phyloP scores from a whole-genome alignment of 306 rosid species.

The Gynostemma pentaphyllum region DNA sequence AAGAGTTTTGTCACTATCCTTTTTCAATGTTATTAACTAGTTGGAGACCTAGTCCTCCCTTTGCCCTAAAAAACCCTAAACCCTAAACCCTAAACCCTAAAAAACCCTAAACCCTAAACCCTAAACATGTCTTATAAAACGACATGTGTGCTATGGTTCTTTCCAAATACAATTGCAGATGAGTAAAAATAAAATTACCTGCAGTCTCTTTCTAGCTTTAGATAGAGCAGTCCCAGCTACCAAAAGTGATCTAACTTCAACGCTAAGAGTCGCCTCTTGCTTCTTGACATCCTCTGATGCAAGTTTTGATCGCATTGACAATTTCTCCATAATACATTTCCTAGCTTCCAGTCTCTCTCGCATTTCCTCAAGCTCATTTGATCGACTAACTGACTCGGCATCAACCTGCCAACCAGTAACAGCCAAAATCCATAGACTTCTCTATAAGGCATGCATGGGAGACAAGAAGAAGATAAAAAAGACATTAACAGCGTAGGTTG shows the following conservation, averaged over 20 bases:
- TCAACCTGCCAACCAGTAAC: conserved; percentile 57
- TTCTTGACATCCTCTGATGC: conserved; percentile 49
- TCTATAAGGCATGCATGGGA: neutral
- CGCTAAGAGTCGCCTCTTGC: conserved; percentile 66
- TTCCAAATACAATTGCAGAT: neutral
- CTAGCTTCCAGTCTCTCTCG: conserved; percentile 64
- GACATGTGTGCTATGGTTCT: neutral
- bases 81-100: too few relatives aligned
- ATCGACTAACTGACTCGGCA: conserved; percentile 53
- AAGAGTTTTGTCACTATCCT: neutral
- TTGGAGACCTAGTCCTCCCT: neutral
- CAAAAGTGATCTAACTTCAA: conserved; percentile 66
- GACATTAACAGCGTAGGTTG: too few relatives aligned
- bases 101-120: too few relatives aligned
- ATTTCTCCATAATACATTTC: conserved; percentile 37
- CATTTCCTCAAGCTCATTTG: conserved; percentile 72
- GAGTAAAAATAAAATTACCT: conserved; percentile 29
- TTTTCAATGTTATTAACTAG: neutral
- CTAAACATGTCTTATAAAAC: too few relatives aligned
- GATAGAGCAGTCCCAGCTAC: conserved; percentile 76
- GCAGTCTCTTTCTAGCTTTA: conserved; percentile 55
- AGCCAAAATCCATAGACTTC: conserved; percentile 21
- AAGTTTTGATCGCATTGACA: conserved; percentile 35
- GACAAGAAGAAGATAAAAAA: too few relatives aligned
- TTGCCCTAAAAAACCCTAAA: too few relatives aligned